A percentile compares a stretch with the other conserved stretches of the same genome.
These are phyloP conservation scores for Mycena galopus DNA, from an alignment of 768 basidiomycete species.

Conservation along the genomic window DNA sequence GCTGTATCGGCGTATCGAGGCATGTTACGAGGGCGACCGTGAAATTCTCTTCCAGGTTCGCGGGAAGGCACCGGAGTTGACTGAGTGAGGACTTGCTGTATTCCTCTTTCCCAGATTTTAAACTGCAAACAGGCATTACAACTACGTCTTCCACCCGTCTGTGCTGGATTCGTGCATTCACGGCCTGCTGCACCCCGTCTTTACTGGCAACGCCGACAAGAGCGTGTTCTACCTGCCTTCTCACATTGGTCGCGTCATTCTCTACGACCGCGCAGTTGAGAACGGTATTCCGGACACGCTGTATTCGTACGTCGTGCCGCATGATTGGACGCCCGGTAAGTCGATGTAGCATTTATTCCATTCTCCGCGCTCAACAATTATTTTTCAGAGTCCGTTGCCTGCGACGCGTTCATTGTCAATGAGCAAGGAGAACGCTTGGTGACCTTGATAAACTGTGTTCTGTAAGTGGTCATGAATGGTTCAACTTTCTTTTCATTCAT, in stretches of 20 bases:
- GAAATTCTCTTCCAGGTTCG: conserved; percentile 22
- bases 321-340: background rate
- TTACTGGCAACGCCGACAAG: conserved; percentile 46
- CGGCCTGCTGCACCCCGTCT: conserved; percentile 44
- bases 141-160: no score
- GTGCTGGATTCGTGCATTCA: conserved; percentile 54
- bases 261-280: conserved; percentile 26
- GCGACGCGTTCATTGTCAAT: conserved; percentile 44
- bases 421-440: conserved; percentile 38
- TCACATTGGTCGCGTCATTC: conserved; percentile 33
- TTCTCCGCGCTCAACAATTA: background rate
- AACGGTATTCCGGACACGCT: background rate
- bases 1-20: conserved; percentile 39
- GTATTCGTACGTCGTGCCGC: background rate
- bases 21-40: conserved; percentile 33
- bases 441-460: conserved; percentile 20
- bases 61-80: conserved; percentile 37
- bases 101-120: background rate
- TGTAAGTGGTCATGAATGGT: conserved; percentile 24
- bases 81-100: background rate
- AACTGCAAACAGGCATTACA: conserved; percentile 3
- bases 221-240: conserved; percentile 51
- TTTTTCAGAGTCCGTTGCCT: conserved; percentile 34
- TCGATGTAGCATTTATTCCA: background rate
- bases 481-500: conserved; percentile 31